A percentile compares a stretch with the other conserved stretches of the same genome.
Conservation (phyloP, 257 asterid genomes). For the Rhazya stricta region DNA sequence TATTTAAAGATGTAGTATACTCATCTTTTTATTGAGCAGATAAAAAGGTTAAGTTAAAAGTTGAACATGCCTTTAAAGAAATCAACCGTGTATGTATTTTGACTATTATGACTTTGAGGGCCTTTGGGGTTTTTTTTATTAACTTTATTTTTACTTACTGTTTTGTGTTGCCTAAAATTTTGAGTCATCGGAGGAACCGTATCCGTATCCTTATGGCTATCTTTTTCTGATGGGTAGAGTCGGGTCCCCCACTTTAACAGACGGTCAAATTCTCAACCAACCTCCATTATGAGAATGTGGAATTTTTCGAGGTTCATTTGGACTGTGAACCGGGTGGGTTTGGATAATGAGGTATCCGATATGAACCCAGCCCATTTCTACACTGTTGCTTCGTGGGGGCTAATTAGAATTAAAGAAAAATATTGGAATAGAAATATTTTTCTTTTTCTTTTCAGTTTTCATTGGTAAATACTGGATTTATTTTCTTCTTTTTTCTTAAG, state of each 20-base stretch:
- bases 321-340: neutral
- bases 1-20: neutral
- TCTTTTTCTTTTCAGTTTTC: too few relatives aligned
- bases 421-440: too few relatives aligned
- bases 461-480: too few relatives aligned
- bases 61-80: constrained; percentile 18
- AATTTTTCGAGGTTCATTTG: constrained; percentile 11
- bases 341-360: neutral
- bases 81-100: constrained; percentile 7
- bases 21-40: constrained; percentile 6
- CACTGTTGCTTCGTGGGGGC: too few relatives aligned
- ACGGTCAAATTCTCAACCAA: constrained; percentile 33
- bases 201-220: neutral
- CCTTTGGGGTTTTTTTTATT: constrained; percentile 3
- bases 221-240: constrained; percentile 7
- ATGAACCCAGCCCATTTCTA: constrained; percentile 4
- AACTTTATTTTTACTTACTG: neutral
- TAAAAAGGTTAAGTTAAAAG: constrained; percentile 13
- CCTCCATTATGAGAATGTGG: constrained; percentile 19
- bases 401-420: neutral
- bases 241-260: constrained; percentile 21
- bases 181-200: constrained; percentile 13
- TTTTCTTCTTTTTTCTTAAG: too few relatives aligned
- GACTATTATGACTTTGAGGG: constrained; percentile 1
- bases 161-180: constrained; percentile 14